These are phyloP conservation scores for Candida parachauliodes DNA, from an alignment of 805 yeast genomes.

Conservation along the genomic window DNA sequence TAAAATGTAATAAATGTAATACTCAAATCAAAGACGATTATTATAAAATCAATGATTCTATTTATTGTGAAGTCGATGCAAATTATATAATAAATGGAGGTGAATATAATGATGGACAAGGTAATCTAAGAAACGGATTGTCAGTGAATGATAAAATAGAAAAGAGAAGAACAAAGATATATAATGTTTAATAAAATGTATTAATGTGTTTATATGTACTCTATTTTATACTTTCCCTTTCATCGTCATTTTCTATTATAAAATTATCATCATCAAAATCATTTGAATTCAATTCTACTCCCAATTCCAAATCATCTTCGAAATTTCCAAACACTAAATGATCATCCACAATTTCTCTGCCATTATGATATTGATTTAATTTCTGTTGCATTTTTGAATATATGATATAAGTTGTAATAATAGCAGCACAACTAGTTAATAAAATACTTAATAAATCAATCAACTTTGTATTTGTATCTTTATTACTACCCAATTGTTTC, in stretches of 20 bases:
- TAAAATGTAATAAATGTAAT: constrained; percentile 63
- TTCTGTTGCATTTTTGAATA: constrained; percentile 51
- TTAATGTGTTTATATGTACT: too few relatives aligned
- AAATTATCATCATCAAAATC: constrained; percentile 23
- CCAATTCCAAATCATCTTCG: constrained; percentile 32
- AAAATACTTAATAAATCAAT: constrained; percentile 61
- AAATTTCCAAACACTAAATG: constrained; percentile 38
- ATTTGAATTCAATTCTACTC: constrained; percentile 33
- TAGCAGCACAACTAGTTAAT: constrained; percentile 52
- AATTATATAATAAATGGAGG: constrained; percentile 22
- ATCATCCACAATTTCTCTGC: constrained; percentile 18
- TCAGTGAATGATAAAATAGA: constrained; percentile 33
- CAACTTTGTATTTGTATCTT: constrained; percentile 45
- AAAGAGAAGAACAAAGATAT: constrained; percentile 40
- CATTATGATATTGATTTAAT: constrained; percentile 24
- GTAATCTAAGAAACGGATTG: constrained; percentile 17
- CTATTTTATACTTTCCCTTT: constrained; percentile 5
- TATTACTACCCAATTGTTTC: constrained; percentile 63
- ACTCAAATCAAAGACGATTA: constrained; percentile 48
- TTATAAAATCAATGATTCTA: constrained; percentile 47
- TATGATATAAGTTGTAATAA: constrained; percentile 61
- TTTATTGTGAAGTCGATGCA: constrained; percentile 52
- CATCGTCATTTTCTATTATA: constrained; percentile 36
- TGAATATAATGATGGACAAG: constrained; percentile 18
- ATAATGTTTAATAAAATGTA: constrained; percentile 1